phyloP scores from a whole-genome alignment of 192 early-diverging fungal species.

The Coemansia sp. region DNA sequence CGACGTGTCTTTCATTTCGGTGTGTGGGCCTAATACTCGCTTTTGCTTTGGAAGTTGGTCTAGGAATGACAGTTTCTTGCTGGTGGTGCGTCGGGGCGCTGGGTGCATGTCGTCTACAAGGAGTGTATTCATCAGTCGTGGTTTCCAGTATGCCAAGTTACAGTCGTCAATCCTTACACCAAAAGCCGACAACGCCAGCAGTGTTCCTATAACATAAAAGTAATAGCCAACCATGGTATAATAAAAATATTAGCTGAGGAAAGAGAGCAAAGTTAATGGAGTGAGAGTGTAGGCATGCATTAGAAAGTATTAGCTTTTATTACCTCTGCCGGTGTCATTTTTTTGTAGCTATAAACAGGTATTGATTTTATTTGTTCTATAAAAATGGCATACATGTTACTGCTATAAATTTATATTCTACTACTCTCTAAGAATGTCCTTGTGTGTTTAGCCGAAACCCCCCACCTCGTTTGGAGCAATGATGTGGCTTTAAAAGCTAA shows the following conservation, averaged over 20 bases:
- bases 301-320: neutral
- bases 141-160: slow-evolving; percentile 45
- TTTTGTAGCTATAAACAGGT: neutral
- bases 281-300: neutral
- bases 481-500: neutral
- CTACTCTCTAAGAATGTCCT: neutral
- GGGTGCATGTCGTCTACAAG: slow-evolving; percentile 29
- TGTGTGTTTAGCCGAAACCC: neutral
- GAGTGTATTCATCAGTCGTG: slow-evolving; percentile 24
- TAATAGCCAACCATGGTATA: neutral
- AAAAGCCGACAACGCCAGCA: neutral
- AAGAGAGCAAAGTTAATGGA: neutral
- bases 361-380: neutral
- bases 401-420: neutral
- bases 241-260: neutral
- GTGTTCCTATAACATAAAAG: neutral
- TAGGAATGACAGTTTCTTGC: slow-evolving; percentile 30
- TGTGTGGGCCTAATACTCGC: slow-evolving; percentile 36
- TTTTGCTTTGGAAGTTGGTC: slow-evolving; percentile 29
- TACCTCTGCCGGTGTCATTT: neutral
- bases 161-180: slow-evolving; percentile 29
- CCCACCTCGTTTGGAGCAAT: neutral
- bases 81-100: slow-evolving; percentile 9
- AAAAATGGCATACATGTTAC: neutral
- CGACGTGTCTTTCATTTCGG: slow-evolving; percentile 25